phyloP scores from a whole-genome alignment of 192 early-diverging fungal genomes.

The Backusella liffmaniae region DNA sequence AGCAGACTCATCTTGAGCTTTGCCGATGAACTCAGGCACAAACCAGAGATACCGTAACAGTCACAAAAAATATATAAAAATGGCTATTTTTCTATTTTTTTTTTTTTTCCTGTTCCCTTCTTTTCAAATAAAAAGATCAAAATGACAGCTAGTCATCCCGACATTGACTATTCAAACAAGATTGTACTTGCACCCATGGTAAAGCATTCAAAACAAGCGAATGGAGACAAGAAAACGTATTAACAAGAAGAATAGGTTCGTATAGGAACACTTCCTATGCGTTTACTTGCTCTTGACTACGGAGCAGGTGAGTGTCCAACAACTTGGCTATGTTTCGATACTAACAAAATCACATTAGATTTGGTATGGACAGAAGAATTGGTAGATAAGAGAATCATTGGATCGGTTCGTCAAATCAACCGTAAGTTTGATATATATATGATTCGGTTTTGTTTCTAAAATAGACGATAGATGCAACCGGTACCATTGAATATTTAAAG shows the following conservation, averaged over 20 bases:
- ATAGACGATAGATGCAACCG: constrained; percentile 46
- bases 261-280: constrained; percentile 86
- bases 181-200: constrained; percentile 97
- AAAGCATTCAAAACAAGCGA: not conserved
- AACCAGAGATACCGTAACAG: not conserved
- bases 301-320: constrained; percentile 68
- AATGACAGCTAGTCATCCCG: constrained; percentile 7
- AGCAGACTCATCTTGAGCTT: too few species aligned
- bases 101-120: not conserved
- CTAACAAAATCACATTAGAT: constrained; percentile 43
- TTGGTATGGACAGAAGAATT: constrained; percentile 89
- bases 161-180: constrained; percentile 50
- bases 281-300: constrained; percentile 80
- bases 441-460: not conserved
- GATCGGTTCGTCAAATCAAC: constrained; percentile 71
- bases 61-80: not conserved
- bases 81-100: not conserved
- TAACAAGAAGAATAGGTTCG: constrained; percentile 50
- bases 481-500: constrained; percentile 77
- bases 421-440: constrained; percentile 40
- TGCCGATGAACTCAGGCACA: too few species aligned
- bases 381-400: constrained; percentile 83
- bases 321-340: not conserved
- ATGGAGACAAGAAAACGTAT: not conserved
- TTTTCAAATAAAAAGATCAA: not conserved